These are phyloP conservation scores for Zizania latifolia DNA, from an alignment of 176 grass and related monocot species.

Conservation along the genomic window DNA sequence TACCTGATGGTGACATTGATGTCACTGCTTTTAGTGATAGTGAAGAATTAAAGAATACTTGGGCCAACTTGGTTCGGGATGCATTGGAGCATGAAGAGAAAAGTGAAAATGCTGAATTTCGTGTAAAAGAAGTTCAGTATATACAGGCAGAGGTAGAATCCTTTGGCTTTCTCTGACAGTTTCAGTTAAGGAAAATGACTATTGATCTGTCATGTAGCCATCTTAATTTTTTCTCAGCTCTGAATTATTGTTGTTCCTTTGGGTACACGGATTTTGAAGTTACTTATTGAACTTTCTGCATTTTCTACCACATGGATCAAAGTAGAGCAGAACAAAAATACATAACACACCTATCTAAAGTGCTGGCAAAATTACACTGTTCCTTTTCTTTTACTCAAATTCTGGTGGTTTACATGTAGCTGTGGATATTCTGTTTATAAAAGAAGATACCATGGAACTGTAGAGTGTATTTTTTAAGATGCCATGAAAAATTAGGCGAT, in stretches of 20 bases:
- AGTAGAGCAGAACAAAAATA: neutral
- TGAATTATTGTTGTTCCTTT: constrained; percentile 3
- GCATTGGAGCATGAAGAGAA: constrained; percentile 87
- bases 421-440: constrained; percentile 6
- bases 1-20: constrained; percentile 99
- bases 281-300: constrained; percentile 20
- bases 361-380: neutral
- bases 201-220: neutral
- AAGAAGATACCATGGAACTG: neutral
- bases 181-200: neutral
- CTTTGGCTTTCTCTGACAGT: neutral
- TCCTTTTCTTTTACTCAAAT: neutral
- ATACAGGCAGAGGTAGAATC: constrained; percentile 89
- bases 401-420: neutral
- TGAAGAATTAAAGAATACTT: constrained; percentile 71
- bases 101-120: constrained; percentile 75
- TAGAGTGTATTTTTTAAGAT: neutral
- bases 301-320: neutral
- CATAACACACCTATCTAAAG: constrained; percentile 4
- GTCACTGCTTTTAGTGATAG: constrained; percentile 75
- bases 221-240: neutral
- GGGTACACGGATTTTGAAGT: neutral
- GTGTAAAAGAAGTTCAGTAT: constrained; percentile 88
- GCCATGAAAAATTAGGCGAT: neutral
- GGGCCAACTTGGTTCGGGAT: constrained; percentile 70